phyloP scores from a whole-genome alignment of 2,329 filamentous ascomycete species.

The Aphanoascus verrucosus region DNA sequence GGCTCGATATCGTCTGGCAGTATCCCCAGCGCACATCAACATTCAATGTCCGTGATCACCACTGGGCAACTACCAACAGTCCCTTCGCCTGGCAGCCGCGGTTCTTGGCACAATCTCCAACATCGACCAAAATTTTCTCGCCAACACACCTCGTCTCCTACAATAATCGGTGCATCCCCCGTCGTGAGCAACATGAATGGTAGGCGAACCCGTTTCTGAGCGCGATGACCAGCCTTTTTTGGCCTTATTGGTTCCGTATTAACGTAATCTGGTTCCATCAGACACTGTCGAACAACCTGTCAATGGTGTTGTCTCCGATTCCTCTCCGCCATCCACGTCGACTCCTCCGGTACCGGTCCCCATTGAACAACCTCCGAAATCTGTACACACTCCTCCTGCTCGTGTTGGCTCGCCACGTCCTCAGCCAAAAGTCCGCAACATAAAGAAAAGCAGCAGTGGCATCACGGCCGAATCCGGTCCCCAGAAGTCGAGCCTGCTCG shows the following conservation, averaged over 20 bases:
- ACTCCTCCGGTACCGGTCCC: conserved; percentile 41
- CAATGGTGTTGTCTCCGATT: conserved; percentile 24
- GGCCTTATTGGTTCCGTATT: conserved; percentile 3
- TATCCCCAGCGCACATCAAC: conserved; percentile 32
- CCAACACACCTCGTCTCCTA: conserved; percentile 74
- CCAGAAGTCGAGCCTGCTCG: conserved; percentile 54
- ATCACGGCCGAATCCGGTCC: conserved; percentile 29
- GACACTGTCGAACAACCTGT: conserved; percentile 33
- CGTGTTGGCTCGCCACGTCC: conserved; percentile 42
- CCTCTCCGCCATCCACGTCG: conserved; percentile 43
- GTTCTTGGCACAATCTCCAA: conserved; percentile 46
- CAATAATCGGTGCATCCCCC: conserved; percentile 46
- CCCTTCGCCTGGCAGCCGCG: conserved; percentile 66
- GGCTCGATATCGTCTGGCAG: conserved; percentile 33
- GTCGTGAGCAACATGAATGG: conserved; percentile 25
- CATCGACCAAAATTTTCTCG: conserved; percentile 52
- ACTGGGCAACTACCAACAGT: conserved; percentile 71
- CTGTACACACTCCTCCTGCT: conserved; percentile 39
- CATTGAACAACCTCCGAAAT: conserved; percentile 37
- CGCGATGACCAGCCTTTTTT: conserved; percentile 19
- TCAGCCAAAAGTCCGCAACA: conserved; percentile 37
- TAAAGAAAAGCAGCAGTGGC: conserved; percentile 43
- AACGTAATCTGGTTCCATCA: conserved; percentile 11
- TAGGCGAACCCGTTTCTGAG: conserved; percentile 16
- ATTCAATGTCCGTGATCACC: conserved; percentile 66